Evolutionary conservation across 2,329 filamentous ascomycete species (phyloP), one percentile per base, ranked within the genome.

Genomic region (Diaporthe australafricana): DNA sequence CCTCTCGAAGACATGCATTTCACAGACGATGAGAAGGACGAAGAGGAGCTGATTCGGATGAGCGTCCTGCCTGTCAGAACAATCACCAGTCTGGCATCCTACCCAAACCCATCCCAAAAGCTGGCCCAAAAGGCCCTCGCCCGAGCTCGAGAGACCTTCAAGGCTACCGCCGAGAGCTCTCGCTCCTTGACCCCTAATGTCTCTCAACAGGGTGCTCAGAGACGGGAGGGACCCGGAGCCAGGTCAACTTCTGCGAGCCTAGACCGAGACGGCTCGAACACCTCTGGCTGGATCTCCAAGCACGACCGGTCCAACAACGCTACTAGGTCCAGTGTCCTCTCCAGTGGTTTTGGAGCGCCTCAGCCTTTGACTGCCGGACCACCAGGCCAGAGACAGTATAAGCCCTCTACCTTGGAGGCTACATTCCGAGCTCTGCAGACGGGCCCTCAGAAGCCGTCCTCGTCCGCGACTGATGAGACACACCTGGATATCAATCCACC

Each of bases 51-150:
- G 75, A 77, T 47, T 73, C 77, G 80, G 1, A 77, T 84, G 63
- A 79, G 81, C 71, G 83, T 79, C 56, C 80, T 84, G 73, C 80
- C 82, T 16, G 82, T 85, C 76, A 87, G 88, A 75, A 85, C 83
- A 38, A 81, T 89, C 27, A 84, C 85, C 48, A 89, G 86, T 74
- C 77, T 89, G 74, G 87, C 87, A 20, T 89, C 87, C 1, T 89
- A 89, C 74, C 82, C 84, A 5, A 90, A 90, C 74, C 87, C 87
- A 9, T 85, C 82, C 77, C 88, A 88, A 77, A 85, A 85, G 78
- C 80, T 79, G 52, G 88, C 88, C 71, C 86, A 85, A 78, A 85
- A 81, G 74, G 80, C 83, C 22, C 83, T 89, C 52, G 74, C 76
- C 68, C 71, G 71, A n/a, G 73, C 62, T 47, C 63, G 73, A 17